These are phyloP conservation scores for Penicillium sp. DNA, from an alignment of 2,329 filamentous ascomycete genomes.

Conservation along the genomic window DNA sequence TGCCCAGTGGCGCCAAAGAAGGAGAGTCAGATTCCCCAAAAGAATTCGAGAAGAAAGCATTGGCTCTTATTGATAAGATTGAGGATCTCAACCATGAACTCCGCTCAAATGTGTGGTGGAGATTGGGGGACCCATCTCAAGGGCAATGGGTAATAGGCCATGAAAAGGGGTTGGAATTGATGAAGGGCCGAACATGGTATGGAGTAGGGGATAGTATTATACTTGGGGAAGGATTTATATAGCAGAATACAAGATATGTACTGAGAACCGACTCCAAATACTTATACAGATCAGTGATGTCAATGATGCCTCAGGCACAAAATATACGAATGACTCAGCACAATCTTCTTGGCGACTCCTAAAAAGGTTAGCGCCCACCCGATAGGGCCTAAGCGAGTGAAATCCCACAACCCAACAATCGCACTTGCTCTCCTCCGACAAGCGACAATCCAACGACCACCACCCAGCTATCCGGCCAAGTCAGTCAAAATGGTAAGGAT, in stretches of 20 bases:
- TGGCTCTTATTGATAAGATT: constrained; percentile 66
- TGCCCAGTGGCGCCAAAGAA: constrained; percentile 56
- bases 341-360: constrained; percentile 21
- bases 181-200: constrained; percentile 81
- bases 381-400: constrained; percentile 48
- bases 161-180: constrained; percentile 74
- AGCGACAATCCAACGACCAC: constrained; percentile 44
- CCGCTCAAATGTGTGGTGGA: constrained; percentile 67
- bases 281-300: neutral
- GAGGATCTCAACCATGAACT: constrained; percentile 78
- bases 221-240: constrained; percentile 52
- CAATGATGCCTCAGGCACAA: constrained; percentile 2
- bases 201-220: constrained; percentile 72
- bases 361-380: constrained; percentile 32
- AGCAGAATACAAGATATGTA: neutral
- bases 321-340: constrained; percentile 20
- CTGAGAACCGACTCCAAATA: neutral
- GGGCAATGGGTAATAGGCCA: constrained; percentile 88
- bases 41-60: constrained; percentile 51
- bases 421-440: constrained; percentile 40
- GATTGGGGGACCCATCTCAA: constrained; percentile 40
- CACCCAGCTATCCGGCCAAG: constrained; percentile 46
- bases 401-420: constrained; percentile 45
- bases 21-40: constrained; percentile 34
- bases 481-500: constrained; percentile 51